phyloP scores from a whole-genome alignment of 2,329 filamentous ascomycete genomes.

The Apiospora rasikravindrae region DNA sequence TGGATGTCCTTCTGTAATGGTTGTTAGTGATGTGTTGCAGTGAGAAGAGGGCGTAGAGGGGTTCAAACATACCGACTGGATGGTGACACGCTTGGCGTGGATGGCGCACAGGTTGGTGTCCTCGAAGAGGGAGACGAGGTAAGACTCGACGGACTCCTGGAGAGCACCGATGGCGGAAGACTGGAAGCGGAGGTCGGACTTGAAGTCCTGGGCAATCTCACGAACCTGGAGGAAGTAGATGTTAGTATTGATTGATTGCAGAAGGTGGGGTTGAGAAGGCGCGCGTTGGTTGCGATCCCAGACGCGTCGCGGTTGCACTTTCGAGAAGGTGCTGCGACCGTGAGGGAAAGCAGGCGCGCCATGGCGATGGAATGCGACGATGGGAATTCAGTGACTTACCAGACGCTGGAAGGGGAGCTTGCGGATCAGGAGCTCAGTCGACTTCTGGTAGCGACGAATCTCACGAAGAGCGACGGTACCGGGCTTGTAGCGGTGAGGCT shows the following conservation, averaged over 20 bases:
- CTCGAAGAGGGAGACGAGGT: constrained; percentile 97
- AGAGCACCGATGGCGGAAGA: constrained; percentile 96
- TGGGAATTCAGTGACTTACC: constrained; percentile 51
- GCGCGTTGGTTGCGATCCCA: constrained; percentile 20
- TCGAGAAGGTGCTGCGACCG: constrained; percentile 2
- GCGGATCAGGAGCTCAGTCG: constrained; percentile 92
- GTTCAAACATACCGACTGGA: constrained; percentile 67
- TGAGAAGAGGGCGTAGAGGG: not conserved
- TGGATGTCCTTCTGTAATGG: constrained; percentile 83
- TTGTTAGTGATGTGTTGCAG: constrained; percentile 41
- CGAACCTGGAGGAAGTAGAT: constrained; percentile 60
- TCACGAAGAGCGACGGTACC: constrained; percentile 97
- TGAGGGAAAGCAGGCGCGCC: not conserved
- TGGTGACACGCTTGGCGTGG: constrained; percentile 99
- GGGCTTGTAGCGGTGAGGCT: constrained; percentile 89
- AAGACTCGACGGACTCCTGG: constrained; percentile 98
- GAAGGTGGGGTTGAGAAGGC: not conserved
- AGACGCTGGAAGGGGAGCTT: constrained; percentile 98
- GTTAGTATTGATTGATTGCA: constrained; percentile 3
- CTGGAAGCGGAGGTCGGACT: constrained; percentile 96
- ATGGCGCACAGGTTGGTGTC: constrained; percentile 99
- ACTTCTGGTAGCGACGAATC: constrained; percentile 98
- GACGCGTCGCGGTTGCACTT: constrained; percentile 17
- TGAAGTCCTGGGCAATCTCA: constrained; percentile 96
- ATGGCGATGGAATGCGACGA: not conserved